Evolutionary conservation across 306 rosid species (phyloP), one percentile per base, ranked within the genome.

Genomic region (Trifolium pratense): DNA sequence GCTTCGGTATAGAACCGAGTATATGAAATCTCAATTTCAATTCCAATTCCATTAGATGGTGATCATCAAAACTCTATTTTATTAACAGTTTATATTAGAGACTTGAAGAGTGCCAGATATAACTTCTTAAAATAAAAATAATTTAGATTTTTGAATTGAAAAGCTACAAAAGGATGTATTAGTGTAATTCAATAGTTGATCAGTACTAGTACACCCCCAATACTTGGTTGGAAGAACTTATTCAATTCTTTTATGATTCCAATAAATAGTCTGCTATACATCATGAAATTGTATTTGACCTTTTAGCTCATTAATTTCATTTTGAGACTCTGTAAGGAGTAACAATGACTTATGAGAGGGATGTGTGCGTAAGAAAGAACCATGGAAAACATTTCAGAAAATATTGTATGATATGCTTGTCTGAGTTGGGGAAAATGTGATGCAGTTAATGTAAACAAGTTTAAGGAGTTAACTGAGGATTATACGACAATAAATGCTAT

Each of bases 1-100:
- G 68, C 32, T 46, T 2, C 32, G 3, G 32, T 36, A 60, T 11
- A 61, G 60, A 69, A 14, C 6, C 7, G 1, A 43, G 32, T 15
- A 82, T 46, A 12, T 5, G 68, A 65, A 32, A 59, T 76, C 57
- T 20, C 63, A 79, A 49, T 76, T 64, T 20, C 63, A 79, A 40
- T 36, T 52, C 55, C 73, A 42, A 49, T 36, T 52, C 55, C 76
- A 31, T 42, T 70, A 25, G 71, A 20, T 34, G 7, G 18, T 48
- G 18, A 52, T 52, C 9, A 52, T 53, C 26, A 9, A 10, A 9
- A 9, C 59, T 53, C 9, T 16, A 1, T 52, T 20, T 53, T 20
- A 5, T 9, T 10, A 53, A 53, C 13, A 4, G 6, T 51, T 17
- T 16, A 51, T 17, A 51, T 17, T 51, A 7, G 58, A 17, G 25